phyloP scores from a whole-genome alignment of 164 flowering plant species.

The Vitis rotundifolia region DNA sequence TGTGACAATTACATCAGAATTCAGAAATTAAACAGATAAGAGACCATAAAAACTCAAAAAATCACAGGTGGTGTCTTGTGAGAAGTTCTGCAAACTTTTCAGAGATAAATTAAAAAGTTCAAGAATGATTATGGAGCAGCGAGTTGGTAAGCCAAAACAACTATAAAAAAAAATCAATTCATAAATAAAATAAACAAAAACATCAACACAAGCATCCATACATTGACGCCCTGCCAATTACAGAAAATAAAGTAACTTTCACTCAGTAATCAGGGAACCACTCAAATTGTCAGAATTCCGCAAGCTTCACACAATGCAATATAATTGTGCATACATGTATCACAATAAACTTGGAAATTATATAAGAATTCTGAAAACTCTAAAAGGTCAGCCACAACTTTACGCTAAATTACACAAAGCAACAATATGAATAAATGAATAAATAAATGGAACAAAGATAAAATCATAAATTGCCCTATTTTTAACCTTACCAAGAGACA shows the following conservation, averaged over 20 bases:
- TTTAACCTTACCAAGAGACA: constrained; percentile 67
- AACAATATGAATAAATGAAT: background rate
- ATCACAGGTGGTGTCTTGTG: background rate
- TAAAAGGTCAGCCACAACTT: too few species aligned
- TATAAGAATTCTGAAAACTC: too few species aligned
- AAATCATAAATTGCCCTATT: background rate
- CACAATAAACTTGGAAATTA: too few species aligned
- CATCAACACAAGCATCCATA: too few species aligned
- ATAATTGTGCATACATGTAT: too few species aligned
- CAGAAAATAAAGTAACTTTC: background rate
- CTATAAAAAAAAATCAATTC: too few species aligned
- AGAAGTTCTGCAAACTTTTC: background rate
- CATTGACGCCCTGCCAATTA: background rate
- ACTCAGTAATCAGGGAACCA: too few species aligned
- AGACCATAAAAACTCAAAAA: background rate
- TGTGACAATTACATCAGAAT: background rate
- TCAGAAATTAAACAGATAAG: background rate
- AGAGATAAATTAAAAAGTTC: background rate
- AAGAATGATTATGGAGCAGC: too few species aligned
- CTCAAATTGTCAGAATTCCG: too few species aligned
- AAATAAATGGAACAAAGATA: background rate
- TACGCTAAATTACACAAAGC: background rate
- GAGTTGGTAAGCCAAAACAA: too few species aligned
- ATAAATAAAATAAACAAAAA: too few species aligned
- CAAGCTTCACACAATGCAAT: too few species aligned